These are phyloP conservation scores for Dorcoceras hygrometricum DNA, from an alignment of 257 asterid species.

Conservation along the genomic window DNA sequence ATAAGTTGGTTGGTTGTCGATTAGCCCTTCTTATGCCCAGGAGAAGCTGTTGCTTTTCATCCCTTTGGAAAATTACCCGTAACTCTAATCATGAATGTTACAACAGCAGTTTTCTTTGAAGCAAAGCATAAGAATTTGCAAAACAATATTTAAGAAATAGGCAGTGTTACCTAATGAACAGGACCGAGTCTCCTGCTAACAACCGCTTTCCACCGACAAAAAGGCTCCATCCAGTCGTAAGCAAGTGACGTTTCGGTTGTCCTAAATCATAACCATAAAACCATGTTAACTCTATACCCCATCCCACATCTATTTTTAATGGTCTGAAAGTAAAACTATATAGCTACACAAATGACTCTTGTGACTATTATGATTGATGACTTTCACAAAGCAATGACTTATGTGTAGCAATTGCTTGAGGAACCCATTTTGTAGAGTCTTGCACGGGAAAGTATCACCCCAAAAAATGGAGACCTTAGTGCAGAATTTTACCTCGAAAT, in stretches of 20 bases:
- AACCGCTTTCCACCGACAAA: constrained; percentile 89
- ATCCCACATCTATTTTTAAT: neutral
- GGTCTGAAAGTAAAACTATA: neutral
- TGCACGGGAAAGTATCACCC: no score
- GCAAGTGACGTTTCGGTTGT: constrained; percentile 94
- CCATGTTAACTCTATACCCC: neutral
- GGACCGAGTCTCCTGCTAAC: constrained; percentile 84
- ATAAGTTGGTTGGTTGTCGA: constrained; percentile 55
- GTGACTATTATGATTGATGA: no score
- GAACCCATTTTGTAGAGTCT: neutral
- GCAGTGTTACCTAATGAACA: constrained; percentile 67
- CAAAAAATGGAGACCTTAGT: neutral
- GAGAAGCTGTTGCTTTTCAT: constrained; percentile 73
- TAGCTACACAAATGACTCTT: no score
- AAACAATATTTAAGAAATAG: neutral
- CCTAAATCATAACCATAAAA: constrained; percentile 37
- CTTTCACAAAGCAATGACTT: no score
- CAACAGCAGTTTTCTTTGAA: neutral
- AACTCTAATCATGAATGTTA: neutral
- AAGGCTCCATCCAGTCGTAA: constrained; percentile 96
- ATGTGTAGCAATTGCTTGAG: no score
- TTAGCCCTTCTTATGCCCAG: constrained; percentile 67
- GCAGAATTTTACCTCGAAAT: constrained; percentile 63
- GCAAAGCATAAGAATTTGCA: constrained; percentile 4
- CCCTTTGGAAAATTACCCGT: constrained; percentile 32